A percentile compares a stretch with the other conserved stretches of the same genome.
These are phyloP conservation scores for Rhodocollybia butyracea DNA, from an alignment of 768 basidiomycete genomes.

Conservation along the genomic window DNA sequence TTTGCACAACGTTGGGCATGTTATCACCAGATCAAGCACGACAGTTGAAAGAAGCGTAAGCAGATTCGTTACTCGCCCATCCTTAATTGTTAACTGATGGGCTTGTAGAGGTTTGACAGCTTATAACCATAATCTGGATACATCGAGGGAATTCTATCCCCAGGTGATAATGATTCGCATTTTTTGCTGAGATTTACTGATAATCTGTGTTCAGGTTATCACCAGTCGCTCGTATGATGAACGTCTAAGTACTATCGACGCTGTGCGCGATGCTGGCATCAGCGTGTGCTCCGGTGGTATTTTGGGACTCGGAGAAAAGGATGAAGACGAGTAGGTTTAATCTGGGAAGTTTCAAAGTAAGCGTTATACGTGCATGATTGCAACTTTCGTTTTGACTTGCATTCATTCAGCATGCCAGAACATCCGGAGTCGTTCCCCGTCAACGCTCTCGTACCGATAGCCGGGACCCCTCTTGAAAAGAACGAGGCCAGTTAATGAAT, in stretches of 20 bases:
- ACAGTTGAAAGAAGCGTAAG: slow-evolving; percentile 90
- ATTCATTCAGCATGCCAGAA: slow-evolving; percentile 70
- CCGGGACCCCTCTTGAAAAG: slow-evolving; percentile 87
- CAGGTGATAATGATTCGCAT: slow-evolving; percentile 40
- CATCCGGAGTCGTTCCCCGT: slow-evolving; percentile 99
- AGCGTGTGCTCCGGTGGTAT: slow-evolving; percentile 98
- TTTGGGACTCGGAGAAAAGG: slow-evolving; percentile 88
- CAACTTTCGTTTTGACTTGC: slow-evolving; percentile 3
- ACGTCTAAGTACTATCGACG: slow-evolving; percentile 81
- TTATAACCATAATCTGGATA: slow-evolving; percentile 99
- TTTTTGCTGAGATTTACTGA: neutral
- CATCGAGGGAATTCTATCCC: slow-evolving; percentile 95
- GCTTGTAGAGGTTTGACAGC: slow-evolving; percentile 81
- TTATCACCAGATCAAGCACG: slow-evolving; percentile 88
- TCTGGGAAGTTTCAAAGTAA: slow-evolving; percentile 90
- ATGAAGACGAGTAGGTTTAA: slow-evolving; percentile 90
- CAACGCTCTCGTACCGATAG: slow-evolving; percentile 94
- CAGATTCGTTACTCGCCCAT: slow-evolving; percentile 2
- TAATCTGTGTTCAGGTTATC: slow-evolving; percentile 63
- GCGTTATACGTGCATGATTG: slow-evolving; percentile 21
- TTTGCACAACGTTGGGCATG: slow-evolving; percentile 99
- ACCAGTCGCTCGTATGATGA: slow-evolving; percentile 95
- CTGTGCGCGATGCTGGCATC: slow-evolving; percentile 92
- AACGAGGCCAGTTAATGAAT: slow-evolving; percentile 62
- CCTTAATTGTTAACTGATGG: slow-evolving; percentile 9